Evolutionary conservation across 331 rosid genomes (phyloP).

Genomic region (Telfairia occidentalis): DNA sequence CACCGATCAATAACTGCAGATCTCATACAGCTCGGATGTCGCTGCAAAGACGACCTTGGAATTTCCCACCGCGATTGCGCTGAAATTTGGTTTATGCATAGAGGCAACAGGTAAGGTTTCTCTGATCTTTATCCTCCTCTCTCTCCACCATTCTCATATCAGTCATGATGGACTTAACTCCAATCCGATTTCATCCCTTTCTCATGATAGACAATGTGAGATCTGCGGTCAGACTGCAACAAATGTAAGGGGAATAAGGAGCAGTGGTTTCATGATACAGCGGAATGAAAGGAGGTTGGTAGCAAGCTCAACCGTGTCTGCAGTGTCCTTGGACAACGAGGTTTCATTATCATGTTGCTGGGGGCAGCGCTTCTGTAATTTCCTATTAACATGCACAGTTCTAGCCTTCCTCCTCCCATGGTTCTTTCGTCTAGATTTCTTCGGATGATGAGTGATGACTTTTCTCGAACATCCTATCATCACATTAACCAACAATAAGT

Average conservation of each 20-base stretch:
- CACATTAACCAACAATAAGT: neutral
- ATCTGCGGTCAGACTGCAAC: conserved; percentile 16
- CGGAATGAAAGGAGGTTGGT: conserved; percentile 5
- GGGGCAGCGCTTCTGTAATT: conserved; percentile 11
- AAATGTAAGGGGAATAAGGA: conserved; percentile 3
- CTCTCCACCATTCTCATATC: neutral
- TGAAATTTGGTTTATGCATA: conserved; percentile 12
- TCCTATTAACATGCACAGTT: conserved; percentile 7
- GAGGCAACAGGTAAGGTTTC: conserved; percentile 8
- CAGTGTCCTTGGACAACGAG: neutral
- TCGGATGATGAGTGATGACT: neutral
- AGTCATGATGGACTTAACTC: neutral
- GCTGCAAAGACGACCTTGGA: conserved; percentile 16
- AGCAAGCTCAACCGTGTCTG: neutral
- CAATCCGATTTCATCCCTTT: neutral
- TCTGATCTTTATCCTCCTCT: neutral
- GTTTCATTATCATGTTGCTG: conserved; percentile 6
- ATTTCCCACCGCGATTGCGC: conserved; percentile 14
- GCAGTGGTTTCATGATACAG: neutral
- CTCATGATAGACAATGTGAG: conserved; percentile 13
- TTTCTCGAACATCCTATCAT: conserved; percentile 3
- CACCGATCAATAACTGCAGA: neutral
- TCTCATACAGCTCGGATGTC: conserved; percentile 12
- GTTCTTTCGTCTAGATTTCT: conserved; percentile 1
- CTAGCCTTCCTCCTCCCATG: conserved; percentile 9